phyloP scores from a whole-genome alignment of 331 rosid genomes.

The Rhamnella rubrinervis region DNA sequence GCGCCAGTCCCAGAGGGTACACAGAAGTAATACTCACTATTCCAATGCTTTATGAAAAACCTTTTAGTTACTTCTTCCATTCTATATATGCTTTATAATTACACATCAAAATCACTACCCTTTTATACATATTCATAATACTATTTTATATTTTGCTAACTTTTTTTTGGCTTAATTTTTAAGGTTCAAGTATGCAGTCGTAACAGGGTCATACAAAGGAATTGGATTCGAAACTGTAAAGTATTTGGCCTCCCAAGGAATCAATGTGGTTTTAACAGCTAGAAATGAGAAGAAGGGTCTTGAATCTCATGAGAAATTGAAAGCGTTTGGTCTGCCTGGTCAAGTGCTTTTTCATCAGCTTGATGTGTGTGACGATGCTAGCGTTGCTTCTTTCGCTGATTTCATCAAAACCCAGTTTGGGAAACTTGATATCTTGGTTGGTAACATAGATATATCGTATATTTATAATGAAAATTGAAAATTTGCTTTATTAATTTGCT shows the following conservation, averaged over 20 bases:
- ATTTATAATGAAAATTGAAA: too few species aligned
- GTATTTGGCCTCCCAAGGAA: conserved; percentile 42
- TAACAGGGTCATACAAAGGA: conserved; percentile 53
- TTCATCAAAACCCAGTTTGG: conserved; percentile 47
- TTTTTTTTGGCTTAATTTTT: not conserved
- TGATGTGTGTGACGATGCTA: conserved; percentile 53
- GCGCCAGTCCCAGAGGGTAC: too few species aligned
- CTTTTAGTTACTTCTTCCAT: too few species aligned
- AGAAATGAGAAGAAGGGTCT: conserved; percentile 23
- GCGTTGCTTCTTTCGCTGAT: conserved; percentile 35
- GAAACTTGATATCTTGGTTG: conserved; percentile 57
- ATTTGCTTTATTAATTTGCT: too few species aligned
- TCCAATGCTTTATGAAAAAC: too few species aligned
- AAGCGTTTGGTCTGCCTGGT: conserved; percentile 21
- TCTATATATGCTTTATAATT: too few species aligned
- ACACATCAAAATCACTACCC: too few species aligned
- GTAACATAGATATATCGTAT: too few species aligned
- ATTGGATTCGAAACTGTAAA: conserved; percentile 50
- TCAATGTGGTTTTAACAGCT: conserved; percentile 27
- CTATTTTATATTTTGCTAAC: too few species aligned
- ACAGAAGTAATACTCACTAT: too few species aligned
- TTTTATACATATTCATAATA: not conserved
- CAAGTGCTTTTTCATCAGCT: conserved; percentile 58
- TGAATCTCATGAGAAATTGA: conserved; percentile 19
- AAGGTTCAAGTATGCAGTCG: conserved; percentile 43